phyloP scores from a whole-genome alignment of 371 early-diverging fungal genomes.

The Actinomortierella wolfii region DNA sequence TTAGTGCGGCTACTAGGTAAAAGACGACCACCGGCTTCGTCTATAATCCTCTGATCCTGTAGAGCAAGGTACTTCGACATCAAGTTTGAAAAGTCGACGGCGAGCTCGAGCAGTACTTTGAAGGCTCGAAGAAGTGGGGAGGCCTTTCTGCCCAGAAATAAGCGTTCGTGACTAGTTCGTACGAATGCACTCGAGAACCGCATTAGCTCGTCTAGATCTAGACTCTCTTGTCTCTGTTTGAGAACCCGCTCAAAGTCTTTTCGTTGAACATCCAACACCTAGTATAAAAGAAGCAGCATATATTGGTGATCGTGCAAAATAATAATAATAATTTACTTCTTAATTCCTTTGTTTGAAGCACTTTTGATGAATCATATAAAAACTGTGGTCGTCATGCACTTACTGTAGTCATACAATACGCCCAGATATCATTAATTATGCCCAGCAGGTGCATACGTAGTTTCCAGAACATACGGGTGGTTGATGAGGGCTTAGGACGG shows the following conservation, averaged over 20 bases:
- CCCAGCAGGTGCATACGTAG: conserved; percentile 24
- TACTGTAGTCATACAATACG: conserved; percentile 40
- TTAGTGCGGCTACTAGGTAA: too few relatives aligned
- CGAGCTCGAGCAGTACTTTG: conserved; percentile 27
- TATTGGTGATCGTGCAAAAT: background rate
- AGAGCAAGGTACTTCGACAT: conserved; percentile 1
- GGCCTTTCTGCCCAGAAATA: conserved; percentile 31
- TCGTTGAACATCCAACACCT: conserved; percentile 34
- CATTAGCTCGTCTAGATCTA: conserved; percentile 37
- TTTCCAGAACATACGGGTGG: conserved; percentile 21
- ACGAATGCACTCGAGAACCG: conserved; percentile 16
- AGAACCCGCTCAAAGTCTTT: conserved; percentile 21
- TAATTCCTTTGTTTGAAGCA: background rate
- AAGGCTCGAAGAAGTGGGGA: conserved; percentile 30
- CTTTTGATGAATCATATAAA: background rate
- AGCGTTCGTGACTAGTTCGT: conserved; percentile 23
- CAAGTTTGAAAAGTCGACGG: conserved; percentile 19
- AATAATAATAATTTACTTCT: background rate
- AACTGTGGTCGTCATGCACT: background rate
- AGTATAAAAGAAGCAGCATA: background rate
- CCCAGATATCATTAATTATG: conserved; percentile 38
- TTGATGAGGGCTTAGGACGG: conserved; percentile 6
- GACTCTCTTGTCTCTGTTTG: conserved; percentile 7
- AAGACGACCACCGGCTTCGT: background rate
- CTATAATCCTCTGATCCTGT: conserved; percentile 8